Conservation (phyloP, 2,329 filamentous ascomycete species). For the Colletotrichum viniferum region DNA sequence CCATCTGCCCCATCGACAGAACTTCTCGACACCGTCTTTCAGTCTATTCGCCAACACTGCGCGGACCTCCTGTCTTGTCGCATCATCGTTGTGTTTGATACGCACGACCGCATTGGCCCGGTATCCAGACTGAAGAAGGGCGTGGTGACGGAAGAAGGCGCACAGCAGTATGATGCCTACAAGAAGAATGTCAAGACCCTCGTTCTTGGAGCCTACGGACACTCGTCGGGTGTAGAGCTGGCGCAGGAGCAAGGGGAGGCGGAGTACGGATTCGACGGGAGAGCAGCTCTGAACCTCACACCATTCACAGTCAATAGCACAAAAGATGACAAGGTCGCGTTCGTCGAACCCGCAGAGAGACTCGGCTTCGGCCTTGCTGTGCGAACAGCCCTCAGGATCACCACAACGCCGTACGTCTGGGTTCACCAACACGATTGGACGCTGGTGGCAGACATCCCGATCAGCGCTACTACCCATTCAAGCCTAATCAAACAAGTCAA, state of each 20-base stretch:
- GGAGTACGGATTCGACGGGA: conserved; percentile 48
- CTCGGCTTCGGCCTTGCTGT: conserved; percentile 60
- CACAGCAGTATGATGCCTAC: conserved; percentile 46
- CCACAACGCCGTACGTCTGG: conserved; percentile 58
- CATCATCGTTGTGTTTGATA: conserved; percentile 57
- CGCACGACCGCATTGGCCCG: conserved; percentile 50
- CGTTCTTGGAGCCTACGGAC: conserved; percentile 34
- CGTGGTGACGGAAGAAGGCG: conserved; percentile 51
- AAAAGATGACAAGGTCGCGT: conserved; percentile 41
- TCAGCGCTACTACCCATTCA: too few species aligned
- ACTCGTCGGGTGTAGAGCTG: background rate
- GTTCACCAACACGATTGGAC: conserved; percentile 64
- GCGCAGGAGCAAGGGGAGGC: conserved; percentile 36
- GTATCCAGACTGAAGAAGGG: conserved; percentile 56
- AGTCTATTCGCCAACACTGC: conserved; percentile 50
- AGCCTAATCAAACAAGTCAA: too few species aligned
- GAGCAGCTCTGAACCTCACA: background rate
- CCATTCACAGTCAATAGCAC: conserved; percentile 39
- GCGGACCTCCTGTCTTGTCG: conserved; percentile 42
- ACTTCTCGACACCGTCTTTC: conserved; percentile 50
- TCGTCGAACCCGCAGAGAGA: conserved; percentile 51
- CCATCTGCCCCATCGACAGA: conserved; percentile 59
- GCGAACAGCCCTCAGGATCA: conserved; percentile 51
- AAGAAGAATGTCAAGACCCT: conserved; percentile 51
- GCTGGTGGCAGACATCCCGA: conserved; percentile 48